Conservation (phyloP, 495 filamentous ascomycete genomes). For the Penicillium pulvis region DNA sequence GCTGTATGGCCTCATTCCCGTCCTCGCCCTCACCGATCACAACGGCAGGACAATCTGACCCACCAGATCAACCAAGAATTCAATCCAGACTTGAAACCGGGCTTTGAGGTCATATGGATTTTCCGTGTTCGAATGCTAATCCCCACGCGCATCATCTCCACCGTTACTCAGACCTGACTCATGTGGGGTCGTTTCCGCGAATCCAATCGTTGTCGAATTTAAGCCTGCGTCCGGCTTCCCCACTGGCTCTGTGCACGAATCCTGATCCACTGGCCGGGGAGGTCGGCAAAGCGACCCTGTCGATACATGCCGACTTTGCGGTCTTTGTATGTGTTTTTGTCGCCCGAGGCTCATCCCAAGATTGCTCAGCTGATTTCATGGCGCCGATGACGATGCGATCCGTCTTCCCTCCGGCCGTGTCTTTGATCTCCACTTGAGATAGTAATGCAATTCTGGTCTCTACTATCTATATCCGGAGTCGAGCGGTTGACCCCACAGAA, state of each 20-base stretch:
- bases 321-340: conserved; percentile 1
- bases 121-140: neutral
- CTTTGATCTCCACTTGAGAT: neutral
- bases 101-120: neutral
- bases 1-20: conserved; percentile 8
- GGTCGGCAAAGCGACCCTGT: conserved; percentile 22
- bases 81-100: neutral
- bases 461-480: conserved; percentile 1
- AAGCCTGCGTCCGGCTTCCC: conserved; percentile 9
- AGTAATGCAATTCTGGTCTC: neutral
- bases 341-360: neutral
- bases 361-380: neutral
- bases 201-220: conserved; percentile 4
- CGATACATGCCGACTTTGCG: conserved; percentile 21
- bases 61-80: neutral
- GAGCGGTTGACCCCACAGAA: conserved; percentile 9
- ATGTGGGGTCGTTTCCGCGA: conserved; percentile 38
- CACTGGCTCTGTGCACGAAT: conserved; percentile 18
- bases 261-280: conserved; percentile 20
- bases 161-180: conserved; percentile 43
- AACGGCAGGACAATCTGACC: neutral
- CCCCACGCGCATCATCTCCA: conserved; percentile 17
- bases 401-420: neutral
- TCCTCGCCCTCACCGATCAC: neutral
- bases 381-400: neutral